A percentile compares a stretch with the other conserved stretches of the same genome.
Conservation (phyloP, 176 grass and related monocot species). For the Juncus inflexus region DNA sequence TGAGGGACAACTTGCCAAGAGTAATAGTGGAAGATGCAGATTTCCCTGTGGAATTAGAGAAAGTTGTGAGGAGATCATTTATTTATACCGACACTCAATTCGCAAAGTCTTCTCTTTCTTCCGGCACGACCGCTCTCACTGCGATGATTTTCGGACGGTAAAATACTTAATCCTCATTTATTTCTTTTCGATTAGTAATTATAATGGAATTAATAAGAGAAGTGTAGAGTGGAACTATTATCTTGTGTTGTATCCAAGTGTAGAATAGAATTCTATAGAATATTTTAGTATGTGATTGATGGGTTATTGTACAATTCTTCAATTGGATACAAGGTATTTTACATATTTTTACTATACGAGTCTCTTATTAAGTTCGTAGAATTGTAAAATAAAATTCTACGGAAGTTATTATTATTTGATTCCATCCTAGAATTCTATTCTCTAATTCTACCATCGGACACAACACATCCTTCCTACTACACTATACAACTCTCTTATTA, state of each 20-base stretch:
- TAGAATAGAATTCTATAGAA: background rate
- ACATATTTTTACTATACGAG: no score
- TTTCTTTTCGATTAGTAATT: background rate
- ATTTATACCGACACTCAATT: constrained; percentile 79
- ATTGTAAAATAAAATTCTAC: constrained; percentile 12
- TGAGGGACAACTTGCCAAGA: constrained; percentile 90
- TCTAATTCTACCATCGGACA: no score
- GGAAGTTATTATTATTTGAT: no score
- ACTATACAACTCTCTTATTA: no score
- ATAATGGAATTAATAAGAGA: background rate
- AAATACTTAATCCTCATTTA: background rate
- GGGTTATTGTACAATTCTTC: no score
- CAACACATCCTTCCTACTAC: no score
- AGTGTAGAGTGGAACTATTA: no score
- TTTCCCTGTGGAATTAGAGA: constrained; percentile 90
- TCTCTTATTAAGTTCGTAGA: background rate
- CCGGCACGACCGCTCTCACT: constrained; percentile 81
- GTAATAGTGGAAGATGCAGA: constrained; percentile 82
- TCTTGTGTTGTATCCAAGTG: background rate
- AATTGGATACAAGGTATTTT: no score
- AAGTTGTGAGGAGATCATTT: constrained; percentile 67
- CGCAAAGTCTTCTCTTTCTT: constrained; percentile 59
- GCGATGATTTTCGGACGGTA: constrained; percentile 98
- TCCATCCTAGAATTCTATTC: no score
- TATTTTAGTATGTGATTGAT: no score